Conservation (phyloP, 2,329 filamentous ascomycete species). For the Pseudocercospora cruenta region DNA sequence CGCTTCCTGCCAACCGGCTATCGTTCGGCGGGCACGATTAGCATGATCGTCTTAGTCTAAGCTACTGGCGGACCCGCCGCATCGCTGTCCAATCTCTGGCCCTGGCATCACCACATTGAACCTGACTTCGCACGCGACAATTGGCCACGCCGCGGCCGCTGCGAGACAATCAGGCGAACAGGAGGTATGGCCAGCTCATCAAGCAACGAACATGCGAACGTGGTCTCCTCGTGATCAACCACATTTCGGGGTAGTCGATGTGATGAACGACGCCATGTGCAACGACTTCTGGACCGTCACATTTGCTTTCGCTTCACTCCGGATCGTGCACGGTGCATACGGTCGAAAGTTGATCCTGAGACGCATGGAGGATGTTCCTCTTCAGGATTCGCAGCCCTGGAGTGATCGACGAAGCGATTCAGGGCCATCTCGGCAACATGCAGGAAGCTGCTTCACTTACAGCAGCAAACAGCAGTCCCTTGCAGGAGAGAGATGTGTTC, state of each 20-base stretch:
- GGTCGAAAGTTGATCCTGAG: background rate
- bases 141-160: background rate
- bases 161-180: background rate
- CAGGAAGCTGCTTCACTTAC: background rate
- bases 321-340: background rate
- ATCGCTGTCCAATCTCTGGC: constrained; percentile 2
- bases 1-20: background rate
- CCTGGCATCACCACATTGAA: background rate
- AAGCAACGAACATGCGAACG: background rate
- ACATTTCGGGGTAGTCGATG: background rate
- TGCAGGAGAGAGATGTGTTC: background rate
- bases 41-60: background rate
- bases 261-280: constrained; percentile 7
- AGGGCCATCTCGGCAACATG: background rate
- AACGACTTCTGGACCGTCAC: background rate
- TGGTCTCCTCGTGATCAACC: background rate
- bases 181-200: background rate
- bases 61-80: background rate
- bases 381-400: background rate
- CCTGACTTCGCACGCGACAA: constrained; percentile 5
- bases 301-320: constrained; percentile 1
- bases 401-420: background rate
- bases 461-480: background rate
- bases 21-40: background rate
- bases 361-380: background rate